Evolutionary conservation across 257 asterid species (phyloP).

Genomic region (Solanum appendiculatum): DNA sequence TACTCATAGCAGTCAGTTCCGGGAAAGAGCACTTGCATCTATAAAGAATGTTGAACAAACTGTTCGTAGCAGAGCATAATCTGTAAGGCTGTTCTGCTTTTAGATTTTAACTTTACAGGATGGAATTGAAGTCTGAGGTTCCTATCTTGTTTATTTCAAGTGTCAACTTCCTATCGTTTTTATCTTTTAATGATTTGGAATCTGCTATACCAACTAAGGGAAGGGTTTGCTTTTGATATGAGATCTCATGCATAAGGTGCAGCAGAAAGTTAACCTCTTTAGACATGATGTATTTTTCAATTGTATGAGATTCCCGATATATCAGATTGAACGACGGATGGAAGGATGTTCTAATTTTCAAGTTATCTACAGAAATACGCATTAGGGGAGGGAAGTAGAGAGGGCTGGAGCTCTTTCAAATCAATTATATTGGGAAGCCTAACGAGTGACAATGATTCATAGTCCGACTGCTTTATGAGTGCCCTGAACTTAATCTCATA

Average conservation of each 20-base stretch:
- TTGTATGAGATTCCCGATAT: background rate
- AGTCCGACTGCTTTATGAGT: background rate
- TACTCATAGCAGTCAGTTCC: conserved; percentile 28
- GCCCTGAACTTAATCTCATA: background rate
- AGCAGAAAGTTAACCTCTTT: background rate
- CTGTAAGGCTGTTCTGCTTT: background rate
- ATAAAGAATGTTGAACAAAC: background rate
- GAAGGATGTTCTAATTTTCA: background rate
- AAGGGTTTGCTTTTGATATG: background rate
- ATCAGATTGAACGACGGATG: background rate
- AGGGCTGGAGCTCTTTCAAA: background rate
- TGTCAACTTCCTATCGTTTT: background rate
- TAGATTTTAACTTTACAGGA: background rate
- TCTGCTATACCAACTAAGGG: background rate
- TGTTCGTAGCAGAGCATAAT: background rate
- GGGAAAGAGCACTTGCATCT: background rate
- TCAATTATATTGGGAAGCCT: background rate
- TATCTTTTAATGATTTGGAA: background rate
- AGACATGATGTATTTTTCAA: background rate
- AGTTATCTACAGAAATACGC: background rate
- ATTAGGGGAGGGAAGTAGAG: background rate
- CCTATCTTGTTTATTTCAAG: background rate
- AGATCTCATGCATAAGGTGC: background rate
- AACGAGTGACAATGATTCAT: background rate
- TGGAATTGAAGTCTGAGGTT: background rate